A percentile compares a stretch with the other conserved stretches of the same genome.
These are phyloP conservation scores for Macrolepiota dolichaula DNA, from an alignment of 768 basidiomycete species.

Conservation along the genomic window DNA sequence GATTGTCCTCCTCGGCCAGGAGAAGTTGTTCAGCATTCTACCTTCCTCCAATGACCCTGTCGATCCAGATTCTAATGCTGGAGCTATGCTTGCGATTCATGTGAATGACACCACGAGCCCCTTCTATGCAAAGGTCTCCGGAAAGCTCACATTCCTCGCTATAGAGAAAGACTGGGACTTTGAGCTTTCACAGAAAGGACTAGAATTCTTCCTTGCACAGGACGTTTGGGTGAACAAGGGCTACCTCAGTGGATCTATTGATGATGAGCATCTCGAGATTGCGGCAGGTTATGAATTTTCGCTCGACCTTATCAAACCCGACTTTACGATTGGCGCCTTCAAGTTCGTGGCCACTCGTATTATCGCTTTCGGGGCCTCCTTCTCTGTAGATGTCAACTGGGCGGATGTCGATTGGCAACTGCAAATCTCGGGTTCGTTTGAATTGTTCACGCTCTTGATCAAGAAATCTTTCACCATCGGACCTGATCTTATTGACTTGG, in stretches of 20 bases:
- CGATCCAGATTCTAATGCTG: not conserved
- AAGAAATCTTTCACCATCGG: not conserved
- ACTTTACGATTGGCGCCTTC: not conserved
- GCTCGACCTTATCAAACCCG: not conserved
- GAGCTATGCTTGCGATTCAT: not conserved
- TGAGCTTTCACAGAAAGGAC: not conserved
- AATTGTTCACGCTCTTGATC: not conserved
- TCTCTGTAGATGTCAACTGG: not conserved
- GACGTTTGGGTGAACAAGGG: not conserved
- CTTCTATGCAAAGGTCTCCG: not conserved
- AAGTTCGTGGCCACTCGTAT: not conserved
- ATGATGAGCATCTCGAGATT: not conserved
- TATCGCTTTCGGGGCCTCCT: not conserved
- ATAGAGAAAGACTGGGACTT: not conserved
- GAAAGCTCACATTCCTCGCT: not conserved
- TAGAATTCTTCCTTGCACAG: not conserved
- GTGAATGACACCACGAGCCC: not conserved
- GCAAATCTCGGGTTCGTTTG: not conserved
- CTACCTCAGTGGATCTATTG: not conserved
- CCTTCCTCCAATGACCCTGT: not conserved
- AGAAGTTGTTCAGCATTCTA: not conserved
- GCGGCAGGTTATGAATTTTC: not conserved
- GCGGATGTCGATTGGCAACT: not conserved
- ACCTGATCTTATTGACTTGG: not conserved
- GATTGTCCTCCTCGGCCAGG: not conserved